Evolutionary conservation across 2,329 filamentous ascomycete species (phyloP), one percentile per base, ranked within the genome.

Genomic region (Penicillium olsonii): DNA sequence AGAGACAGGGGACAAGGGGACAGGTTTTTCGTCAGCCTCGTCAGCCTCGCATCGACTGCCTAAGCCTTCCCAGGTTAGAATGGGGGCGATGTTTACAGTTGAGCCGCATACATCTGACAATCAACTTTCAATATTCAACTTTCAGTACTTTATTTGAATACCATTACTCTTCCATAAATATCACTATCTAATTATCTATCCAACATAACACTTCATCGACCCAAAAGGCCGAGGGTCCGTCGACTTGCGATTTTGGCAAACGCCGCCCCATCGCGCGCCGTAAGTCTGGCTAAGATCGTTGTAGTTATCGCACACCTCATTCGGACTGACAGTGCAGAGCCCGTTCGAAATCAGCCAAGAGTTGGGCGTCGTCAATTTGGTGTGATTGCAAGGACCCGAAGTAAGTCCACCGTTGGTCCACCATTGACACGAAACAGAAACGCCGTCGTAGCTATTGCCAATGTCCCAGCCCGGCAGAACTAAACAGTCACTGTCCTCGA

Each of bases 171-270:
- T n/a, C 22, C 8, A 24, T 24, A 24, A 24, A 24, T 24, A 8
- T 24, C 22, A 5, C 22, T 24, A 24, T 31, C 29, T 31, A 11
- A 31, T 31, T 31, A 31, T 31, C 33, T 37, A 49, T 22, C 47
- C 47, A 34, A 49, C 41, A 37, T 49, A 45, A 22, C 47, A 49
- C 15, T 40, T 34, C 20, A 49, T 19, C 2, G 47, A 49, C n/a
- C 17, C 37, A 18, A 49, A 49, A 8, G 17, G 10, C 7, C 3
- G 3, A 17, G 47, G 47, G 17, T 49, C 47, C 17, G 19, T 7
- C 5, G 1, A 5, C n/a, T n/a, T 4, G 5, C 42, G 42, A 24
- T 49, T 37, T 12, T 45, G 35, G 5, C 47, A 49, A 11, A 10
- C 2, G 14, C 41, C 42, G 14, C 18, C 24, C 3, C 35, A 27